Evolutionary conservation across 1,139 yeast genomes (phyloP).

Genomic region (Debaryomyces sp.): DNA sequence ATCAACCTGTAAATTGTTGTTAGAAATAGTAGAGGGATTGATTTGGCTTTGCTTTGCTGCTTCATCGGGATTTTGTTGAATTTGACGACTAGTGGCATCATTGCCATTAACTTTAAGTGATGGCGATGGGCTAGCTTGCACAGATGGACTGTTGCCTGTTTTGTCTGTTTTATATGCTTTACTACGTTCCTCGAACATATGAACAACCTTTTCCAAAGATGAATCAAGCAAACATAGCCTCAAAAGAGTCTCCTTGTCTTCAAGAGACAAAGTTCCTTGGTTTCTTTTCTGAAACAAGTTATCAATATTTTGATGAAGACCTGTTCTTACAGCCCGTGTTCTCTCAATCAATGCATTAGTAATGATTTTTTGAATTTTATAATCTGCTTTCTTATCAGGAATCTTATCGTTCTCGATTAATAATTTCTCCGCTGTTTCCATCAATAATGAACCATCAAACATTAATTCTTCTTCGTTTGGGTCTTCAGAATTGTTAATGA

Average conservation of each 20-base stretch:
- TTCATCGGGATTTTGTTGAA: background rate
- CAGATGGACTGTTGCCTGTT: background rate
- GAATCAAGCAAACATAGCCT: constrained; percentile 48
- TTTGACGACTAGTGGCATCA: background rate
- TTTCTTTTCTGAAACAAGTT: constrained; percentile 39
- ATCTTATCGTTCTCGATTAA: constrained; percentile 43
- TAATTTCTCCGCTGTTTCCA: constrained; percentile 68
- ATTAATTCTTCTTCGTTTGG: constrained; percentile 42
- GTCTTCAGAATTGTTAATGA: constrained; percentile 24
- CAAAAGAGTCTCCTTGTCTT: constrained; percentile 47
- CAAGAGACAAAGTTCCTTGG: constrained; percentile 40
- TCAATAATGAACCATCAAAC: constrained; percentile 53
- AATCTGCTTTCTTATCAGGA: constrained; percentile 34
- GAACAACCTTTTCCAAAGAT: constrained; percentile 45
- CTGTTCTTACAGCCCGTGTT: constrained; percentile 44
- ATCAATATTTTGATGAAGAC: constrained; percentile 46
- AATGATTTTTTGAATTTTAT: constrained; percentile 41
- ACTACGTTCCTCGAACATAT: constrained; percentile 47
- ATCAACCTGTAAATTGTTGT: background rate
- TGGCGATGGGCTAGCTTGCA: constrained; percentile 2
- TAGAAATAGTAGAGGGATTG: background rate
- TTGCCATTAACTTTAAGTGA: background rate
- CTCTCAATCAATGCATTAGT: constrained; percentile 47
- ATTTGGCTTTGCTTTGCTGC: background rate
- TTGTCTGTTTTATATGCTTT: constrained; percentile 17